Conservation (phyloP, 2,329 filamentous ascomycete genomes). For the Stromatinia cepivora region DNA sequence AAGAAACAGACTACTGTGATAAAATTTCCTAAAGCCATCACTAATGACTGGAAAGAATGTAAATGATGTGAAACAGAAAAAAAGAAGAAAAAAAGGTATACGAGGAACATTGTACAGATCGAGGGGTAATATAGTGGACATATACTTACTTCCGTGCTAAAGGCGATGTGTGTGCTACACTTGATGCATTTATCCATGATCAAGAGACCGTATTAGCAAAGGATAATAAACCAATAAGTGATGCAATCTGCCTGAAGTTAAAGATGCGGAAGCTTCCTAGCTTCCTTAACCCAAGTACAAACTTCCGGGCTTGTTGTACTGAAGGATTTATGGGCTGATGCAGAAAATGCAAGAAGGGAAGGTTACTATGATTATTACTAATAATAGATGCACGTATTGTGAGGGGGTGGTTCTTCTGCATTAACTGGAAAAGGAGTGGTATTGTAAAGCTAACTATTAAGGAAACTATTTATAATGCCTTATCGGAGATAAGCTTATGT, state of each 20-base stretch:
- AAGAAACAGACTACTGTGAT: constrained; percentile 19
- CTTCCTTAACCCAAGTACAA: not conserved
- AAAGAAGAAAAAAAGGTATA: not conserved
- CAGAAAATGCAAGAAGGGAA: constrained; percentile 6
- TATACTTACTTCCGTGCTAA: constrained; percentile 8
- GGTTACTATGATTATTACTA: not conserved
- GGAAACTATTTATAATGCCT: no score
- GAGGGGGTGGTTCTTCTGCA: no score
- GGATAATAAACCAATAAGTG: not conserved
- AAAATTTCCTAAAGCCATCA: constrained; percentile 27
- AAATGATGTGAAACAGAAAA: not conserved
- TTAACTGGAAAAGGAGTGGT: no score
- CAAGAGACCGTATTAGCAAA: not conserved
- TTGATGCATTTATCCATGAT: not conserved
- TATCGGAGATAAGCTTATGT: no score
- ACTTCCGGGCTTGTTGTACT: not conserved
- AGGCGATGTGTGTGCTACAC: not conserved
- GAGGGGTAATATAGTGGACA: constrained; percentile 6
- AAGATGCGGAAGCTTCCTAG: constrained; percentile 2
- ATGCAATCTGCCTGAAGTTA: not conserved
- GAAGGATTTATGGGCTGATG: constrained; percentile 1
- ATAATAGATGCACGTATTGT: constrained; percentile 1
- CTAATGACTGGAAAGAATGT: not conserved
- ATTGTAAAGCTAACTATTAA: no score
- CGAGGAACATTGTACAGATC: constrained; percentile 7